A percentile compares a stretch with the other conserved stretches of the same genome.
Evolutionary conservation across 2,329 filamentous ascomycete genomes (phyloP).

Genomic region (Monascus ruber): DNA sequence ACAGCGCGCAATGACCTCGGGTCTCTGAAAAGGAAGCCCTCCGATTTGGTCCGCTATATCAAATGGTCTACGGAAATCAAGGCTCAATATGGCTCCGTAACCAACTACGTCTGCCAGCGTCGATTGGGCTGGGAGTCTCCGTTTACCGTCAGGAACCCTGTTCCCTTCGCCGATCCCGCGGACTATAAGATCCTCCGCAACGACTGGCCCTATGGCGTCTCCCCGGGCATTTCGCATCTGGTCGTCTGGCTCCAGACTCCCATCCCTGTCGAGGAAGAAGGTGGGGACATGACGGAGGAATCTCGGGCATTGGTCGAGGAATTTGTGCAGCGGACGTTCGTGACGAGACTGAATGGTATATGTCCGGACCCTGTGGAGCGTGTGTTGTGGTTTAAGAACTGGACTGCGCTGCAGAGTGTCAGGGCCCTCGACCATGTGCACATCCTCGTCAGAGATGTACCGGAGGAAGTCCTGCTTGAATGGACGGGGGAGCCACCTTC

Average conservation of each 20-base stretch:
- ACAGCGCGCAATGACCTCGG: constrained; percentile 42
- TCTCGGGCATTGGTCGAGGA: constrained; percentile 37
- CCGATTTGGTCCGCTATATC: constrained; percentile 48
- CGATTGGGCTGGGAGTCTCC: constrained; percentile 42
- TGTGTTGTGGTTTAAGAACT: constrained; percentile 57
- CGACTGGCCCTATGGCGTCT: constrained; percentile 54
- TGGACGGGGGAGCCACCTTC: constrained; percentile 29
- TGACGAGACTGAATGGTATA: constrained; percentile 25
- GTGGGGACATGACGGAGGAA: constrained; percentile 41
- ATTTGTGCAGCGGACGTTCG: constrained; percentile 42
- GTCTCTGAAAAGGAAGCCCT: constrained; percentile 47
- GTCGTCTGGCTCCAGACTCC: constrained; percentile 47
- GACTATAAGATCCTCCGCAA: constrained; percentile 50
- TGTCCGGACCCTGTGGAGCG: constrained; percentile 26
- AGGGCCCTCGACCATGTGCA: constrained; percentile 48
- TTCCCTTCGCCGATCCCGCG: constrained; percentile 41
- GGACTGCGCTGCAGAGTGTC: constrained; percentile 50
- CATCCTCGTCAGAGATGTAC: constrained; percentile 40
- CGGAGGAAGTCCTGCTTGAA: constrained; percentile 31
- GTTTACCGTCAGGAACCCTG: constrained; percentile 35
- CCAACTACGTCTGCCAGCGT: constrained; percentile 44
- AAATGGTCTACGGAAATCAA: constrained; percentile 46
- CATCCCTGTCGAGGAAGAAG: constrained; percentile 33
- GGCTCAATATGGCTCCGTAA: constrained; percentile 44
- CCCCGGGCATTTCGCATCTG: constrained; percentile 43